A percentile compares a stretch with the other conserved stretches of the same genome.
Evolutionary conservation across 225 moss, liverwort and hornwort genomes (phyloP).

Genomic region (Antitrichia curtipendula): DNA sequence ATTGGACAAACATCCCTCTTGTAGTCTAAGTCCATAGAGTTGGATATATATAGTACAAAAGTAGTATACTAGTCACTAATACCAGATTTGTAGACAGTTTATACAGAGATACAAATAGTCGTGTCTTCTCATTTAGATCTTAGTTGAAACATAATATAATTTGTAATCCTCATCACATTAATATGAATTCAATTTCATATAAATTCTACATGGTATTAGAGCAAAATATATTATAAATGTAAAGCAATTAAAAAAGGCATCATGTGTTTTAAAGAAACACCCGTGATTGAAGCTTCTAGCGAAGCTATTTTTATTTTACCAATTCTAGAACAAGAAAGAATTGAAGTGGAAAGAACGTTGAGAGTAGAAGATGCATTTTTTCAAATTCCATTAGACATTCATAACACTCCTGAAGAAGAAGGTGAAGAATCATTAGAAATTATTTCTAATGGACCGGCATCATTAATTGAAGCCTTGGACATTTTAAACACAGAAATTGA

Average conservation of each 20-base stretch:
- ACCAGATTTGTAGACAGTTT: background rate
- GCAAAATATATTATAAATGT: background rate
- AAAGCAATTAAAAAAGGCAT: background rate
- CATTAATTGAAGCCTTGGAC: background rate
- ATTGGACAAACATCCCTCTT: too few relatives aligned
- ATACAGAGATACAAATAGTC: background rate
- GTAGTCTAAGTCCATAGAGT: too few relatives aligned
- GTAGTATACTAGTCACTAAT: background rate
- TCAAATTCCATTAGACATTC: background rate
- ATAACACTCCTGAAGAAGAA: background rate
- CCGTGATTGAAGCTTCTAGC: background rate
- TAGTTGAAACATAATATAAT: background rate
- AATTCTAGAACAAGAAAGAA: background rate
- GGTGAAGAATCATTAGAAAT: background rate
- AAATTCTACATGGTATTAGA: background rate
- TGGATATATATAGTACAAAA: background rate
- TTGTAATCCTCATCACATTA: accelerated
- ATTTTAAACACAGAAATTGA: background rate
- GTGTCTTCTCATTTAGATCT: background rate
- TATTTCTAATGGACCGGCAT: background rate
- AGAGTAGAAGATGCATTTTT: background rate
- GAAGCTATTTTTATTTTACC: background rate
- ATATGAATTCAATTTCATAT: background rate
- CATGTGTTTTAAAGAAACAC: background rate
- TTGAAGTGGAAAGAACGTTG: background rate